A percentile compares a stretch with the other conserved stretches of the same genome.
These are phyloP conservation scores for Schwanniomyces occidentalis DNA, from an alignment of 805 yeast species.

Conservation along the genomic window DNA sequence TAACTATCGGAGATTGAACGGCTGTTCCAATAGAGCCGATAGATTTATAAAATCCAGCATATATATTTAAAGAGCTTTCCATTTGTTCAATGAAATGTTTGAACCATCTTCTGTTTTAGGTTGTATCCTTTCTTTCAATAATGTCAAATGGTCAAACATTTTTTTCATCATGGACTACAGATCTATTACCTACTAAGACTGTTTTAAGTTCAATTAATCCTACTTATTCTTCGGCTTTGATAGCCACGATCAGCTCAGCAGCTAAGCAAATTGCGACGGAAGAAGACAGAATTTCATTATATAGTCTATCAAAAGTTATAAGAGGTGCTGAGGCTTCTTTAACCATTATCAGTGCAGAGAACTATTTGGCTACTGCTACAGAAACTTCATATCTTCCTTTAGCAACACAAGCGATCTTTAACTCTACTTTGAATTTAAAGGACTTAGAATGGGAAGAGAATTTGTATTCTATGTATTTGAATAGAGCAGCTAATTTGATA, in stretches of 20 bases:
- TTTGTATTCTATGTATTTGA: slow-evolving; percentile 44
- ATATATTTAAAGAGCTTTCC: too few species aligned
- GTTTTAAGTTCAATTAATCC: slow-evolving; percentile 24
- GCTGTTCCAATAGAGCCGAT: too few species aligned
- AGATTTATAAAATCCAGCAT: too few species aligned
- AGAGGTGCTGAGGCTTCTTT: slow-evolving; percentile 36
- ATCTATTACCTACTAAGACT: slow-evolving; percentile 21
- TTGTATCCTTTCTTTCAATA: too few species aligned
- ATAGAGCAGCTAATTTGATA: slow-evolving; percentile 56
- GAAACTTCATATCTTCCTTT: slow-evolving; percentile 14
- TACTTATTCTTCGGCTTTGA: slow-evolving; percentile 20
- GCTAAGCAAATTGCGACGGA: slow-evolving; percentile 17
- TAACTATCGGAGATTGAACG: too few species aligned
- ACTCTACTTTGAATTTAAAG: slow-evolving; percentile 20
- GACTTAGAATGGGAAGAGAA: slow-evolving; percentile 14
- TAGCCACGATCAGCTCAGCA: slow-evolving; percentile 8
- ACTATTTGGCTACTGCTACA: slow-evolving; percentile 36
- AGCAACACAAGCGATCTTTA: slow-evolving; percentile 19
- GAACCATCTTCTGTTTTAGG: too few species aligned
- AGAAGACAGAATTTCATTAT: slow-evolving; percentile 15
- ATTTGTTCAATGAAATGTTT: too few species aligned
- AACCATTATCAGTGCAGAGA: slow-evolving; percentile 25
- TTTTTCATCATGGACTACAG: slow-evolving; percentile 13
- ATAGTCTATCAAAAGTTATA: slow-evolving; percentile 17
- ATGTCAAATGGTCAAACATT: too few species aligned